A percentile compares a stretch with the other conserved stretches of the same genome.
phyloP scores from a whole-genome alignment of 345 rosid genomes.

The Rubroshorea leprosula region DNA sequence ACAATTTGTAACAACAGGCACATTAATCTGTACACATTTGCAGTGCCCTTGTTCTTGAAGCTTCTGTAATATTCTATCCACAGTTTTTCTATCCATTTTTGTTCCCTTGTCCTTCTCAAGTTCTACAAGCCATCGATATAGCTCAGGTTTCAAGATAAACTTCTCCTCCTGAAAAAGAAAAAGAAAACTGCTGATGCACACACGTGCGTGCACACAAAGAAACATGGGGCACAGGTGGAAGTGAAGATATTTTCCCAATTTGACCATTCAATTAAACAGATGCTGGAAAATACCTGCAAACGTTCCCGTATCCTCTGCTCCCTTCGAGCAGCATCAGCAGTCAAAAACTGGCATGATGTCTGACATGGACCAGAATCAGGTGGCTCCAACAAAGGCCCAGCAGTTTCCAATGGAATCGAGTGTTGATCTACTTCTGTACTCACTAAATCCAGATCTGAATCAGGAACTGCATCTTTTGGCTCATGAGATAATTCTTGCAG shows the following conservation, averaged over 20 bases:
- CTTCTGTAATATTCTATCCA: slow-evolving; percentile 62
- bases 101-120: slow-evolving; percentile 74
- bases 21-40: slow-evolving; percentile 49
- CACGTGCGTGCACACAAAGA: neutral
- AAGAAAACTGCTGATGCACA: neutral
- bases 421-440: slow-evolving; percentile 24
- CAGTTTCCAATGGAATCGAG: slow-evolving; percentile 32
- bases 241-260: slow-evolving; percentile 1
- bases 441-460: slow-evolving; percentile 27
- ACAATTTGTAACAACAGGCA: slow-evolving; percentile 81
- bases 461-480: slow-evolving; percentile 25
- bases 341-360: slow-evolving; percentile 30
- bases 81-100: slow-evolving; percentile 73
- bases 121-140: slow-evolving; percentile 72
- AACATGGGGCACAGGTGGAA: slow-evolving; percentile 8
- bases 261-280: slow-evolving; percentile 13
- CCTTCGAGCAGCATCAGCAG: slow-evolving; percentile 66
- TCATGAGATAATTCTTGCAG: slow-evolving; percentile 32
- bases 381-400: slow-evolving; percentile 21
- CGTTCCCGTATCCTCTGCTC: slow-evolving; percentile 77
- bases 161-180: slow-evolving; percentile 58
- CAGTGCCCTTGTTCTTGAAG: slow-evolving; percentile 84
- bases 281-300: slow-evolving; percentile 45
- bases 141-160: slow-evolving; percentile 70
- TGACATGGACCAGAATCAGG: slow-evolving; percentile 34